A percentile compares a stretch with the other conserved stretches of the same genome.
Conservation (phyloP, 2,329 filamentous ascomycete genomes). For the Pseudogymnoascus sp. region DNA sequence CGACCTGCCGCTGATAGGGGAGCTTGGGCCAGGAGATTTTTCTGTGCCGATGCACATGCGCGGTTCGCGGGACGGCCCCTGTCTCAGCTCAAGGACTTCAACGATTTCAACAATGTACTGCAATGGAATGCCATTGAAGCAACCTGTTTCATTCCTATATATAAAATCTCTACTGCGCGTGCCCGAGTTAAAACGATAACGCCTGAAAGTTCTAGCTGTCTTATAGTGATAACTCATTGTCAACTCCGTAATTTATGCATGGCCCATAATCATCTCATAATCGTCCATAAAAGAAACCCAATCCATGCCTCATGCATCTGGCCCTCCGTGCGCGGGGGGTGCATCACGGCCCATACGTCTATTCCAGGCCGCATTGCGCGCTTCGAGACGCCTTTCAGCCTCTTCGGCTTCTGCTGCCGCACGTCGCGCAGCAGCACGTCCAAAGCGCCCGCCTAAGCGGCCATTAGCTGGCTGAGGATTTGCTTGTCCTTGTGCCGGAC, state of each 20-base stretch:
- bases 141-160: not conserved
- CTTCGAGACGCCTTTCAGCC: not conserved
- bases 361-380: constrained; percentile 2
- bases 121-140: too few species aligned
- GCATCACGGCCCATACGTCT: not conserved
- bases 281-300: not conserved
- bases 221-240: not conserved
- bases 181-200: not conserved
- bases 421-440: not conserved
- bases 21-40: constrained; percentile 3
- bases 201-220: not conserved
- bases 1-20: constrained; percentile 1
- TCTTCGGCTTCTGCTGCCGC: constrained; percentile 1
- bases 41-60: not conserved
- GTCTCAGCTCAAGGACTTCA: not conserved
- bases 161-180: not conserved
- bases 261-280: not conserved
- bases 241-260: not conserved
- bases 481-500: not conserved
- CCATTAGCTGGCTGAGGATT: not conserved
- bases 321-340: not conserved
- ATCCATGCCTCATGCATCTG: not conserved
- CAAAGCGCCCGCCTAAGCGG: not conserved
- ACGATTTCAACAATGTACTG: not conserved
- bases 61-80: not conserved